These are phyloP conservation scores for Ophiostoma tasmaniense DNA, from an alignment of 2,329 filamentous ascomycete genomes.

Conservation along the genomic window DNA sequence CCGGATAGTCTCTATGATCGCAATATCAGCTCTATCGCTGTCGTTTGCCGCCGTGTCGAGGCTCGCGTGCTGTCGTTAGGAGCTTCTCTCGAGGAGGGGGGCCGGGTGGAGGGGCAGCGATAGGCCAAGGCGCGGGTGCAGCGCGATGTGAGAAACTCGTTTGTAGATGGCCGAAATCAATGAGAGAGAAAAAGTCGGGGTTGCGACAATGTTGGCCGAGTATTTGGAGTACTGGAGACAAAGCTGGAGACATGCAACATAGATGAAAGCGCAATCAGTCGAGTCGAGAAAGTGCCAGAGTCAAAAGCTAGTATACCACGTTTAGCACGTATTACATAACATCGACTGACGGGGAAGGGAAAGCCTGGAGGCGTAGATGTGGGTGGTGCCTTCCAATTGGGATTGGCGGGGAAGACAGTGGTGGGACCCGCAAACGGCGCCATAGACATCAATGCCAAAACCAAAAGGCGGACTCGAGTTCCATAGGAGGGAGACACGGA, in stretches of 20 bases:
- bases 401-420: slow-evolving; percentile 15
- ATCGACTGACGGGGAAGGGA: not conserved
- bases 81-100: not conserved
- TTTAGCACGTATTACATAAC: slow-evolving; percentile 1
- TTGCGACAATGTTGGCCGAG: not conserved
- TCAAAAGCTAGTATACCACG: not conserved
- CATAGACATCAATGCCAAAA: not conserved
- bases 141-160: not conserved
- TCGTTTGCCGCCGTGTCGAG: not conserved
- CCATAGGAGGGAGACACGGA: not conserved
- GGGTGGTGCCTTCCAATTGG: slow-evolving; percentile 10
- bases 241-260: not conserved
- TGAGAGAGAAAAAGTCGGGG: not conserved
- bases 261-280: not conserved
- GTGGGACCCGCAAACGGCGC: slow-evolving; percentile 1
- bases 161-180: not conserved
- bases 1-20: not conserved
- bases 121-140: not conserved
- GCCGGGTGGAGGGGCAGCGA: slow-evolving; percentile 4
- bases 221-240: not conserved
- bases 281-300: not conserved
- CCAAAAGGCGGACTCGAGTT: slow-evolving; percentile 4
- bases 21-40: not conserved
- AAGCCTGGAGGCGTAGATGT: not conserved
- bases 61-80: not conserved